Conservation (phyloP, 176 grass and related monocot species). For the Areca catechu region DNA sequence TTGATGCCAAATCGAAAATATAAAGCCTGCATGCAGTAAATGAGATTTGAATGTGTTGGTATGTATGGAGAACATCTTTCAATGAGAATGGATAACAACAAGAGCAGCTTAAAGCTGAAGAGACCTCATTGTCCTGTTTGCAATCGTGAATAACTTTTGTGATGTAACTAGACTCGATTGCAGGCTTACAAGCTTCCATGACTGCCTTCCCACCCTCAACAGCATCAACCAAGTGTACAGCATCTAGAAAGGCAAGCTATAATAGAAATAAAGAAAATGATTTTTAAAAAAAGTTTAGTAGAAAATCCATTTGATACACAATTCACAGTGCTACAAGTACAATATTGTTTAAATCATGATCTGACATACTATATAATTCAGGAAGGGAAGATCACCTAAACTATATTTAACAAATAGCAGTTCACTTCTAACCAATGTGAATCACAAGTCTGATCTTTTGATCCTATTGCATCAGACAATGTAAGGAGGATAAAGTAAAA, state of each 20-base stretch:
- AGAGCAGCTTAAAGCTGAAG: slow-evolving; percentile 1
- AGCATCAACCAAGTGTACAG: slow-evolving; percentile 88
- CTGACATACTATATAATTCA: too few species aligned
- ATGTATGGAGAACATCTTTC: neutral
- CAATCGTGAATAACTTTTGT: slow-evolving; percentile 97
- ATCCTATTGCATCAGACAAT: too few species aligned
- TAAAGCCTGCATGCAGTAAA: slow-evolving; percentile 58
- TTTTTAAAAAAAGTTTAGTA: neutral
- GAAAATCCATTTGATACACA: too few species aligned
- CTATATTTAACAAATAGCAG: too few species aligned
- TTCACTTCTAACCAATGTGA: too few species aligned
- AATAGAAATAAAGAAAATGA: slow-evolving; percentile 8
- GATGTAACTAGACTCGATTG: slow-evolving; percentile 73
- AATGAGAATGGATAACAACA: neutral
- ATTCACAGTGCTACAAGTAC: too few species aligned
- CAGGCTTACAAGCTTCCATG: slow-evolving; percentile 85
- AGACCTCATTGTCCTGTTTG: slow-evolving; percentile 94
- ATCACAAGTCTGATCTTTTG: too few species aligned
- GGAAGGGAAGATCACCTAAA: too few species aligned
- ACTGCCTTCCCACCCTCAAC: slow-evolving; percentile 60
- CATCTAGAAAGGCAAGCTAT: slow-evolving; percentile 79
- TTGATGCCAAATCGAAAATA: slow-evolving; percentile 97
- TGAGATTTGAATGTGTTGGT: neutral
- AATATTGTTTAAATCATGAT: too few species aligned
- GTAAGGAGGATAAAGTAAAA: too few species aligned